Base-by-base conservation (phyloP, 139 green algal species). In the Pleodorina starrii region DNA sequence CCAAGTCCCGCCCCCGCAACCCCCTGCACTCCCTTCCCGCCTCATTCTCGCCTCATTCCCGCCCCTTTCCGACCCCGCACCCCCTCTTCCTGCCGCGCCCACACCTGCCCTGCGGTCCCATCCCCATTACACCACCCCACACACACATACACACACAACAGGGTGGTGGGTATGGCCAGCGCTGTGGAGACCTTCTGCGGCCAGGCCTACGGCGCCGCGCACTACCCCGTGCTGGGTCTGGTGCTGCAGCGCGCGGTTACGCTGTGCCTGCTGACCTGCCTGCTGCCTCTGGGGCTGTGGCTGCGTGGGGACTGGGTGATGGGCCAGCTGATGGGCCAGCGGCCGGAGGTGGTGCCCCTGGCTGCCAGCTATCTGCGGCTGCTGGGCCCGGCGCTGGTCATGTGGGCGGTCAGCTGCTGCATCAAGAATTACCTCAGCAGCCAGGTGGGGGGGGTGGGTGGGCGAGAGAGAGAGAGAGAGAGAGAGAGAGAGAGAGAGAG, bases 131-230 rank as follows among this genome's bases (percentile, higher is more conserved):
- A n/a, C n/a, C n/a, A n/a, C n/a, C n/a, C n/a, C n/a, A n/a, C n/a
- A n/a, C n/a, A n/a, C n/a, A n/a, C n/a, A n/a, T n/a, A n/a, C n/a
- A n/a, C n/a, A 9, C 32, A 4, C 66, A 36, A 11, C 85, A 90
- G 85, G 1, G 73, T 84, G 25, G 46, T 84, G n/a, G 85, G 85
- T 27, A 66, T 90, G 85, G 72, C 54, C 38, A 85, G 54, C 43
- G 85, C 54, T 5, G 73, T 90, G 73, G 38, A 90, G 73, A 90
- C 85, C 9, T 90, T 90, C 42, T 84, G 72, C 54, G 85, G 85
- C 21, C 85, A 90, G 85, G 85, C 73, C 5, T 77, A 38, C 32
- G 85, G 85, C 72, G 85, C 85, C 2, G 32, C 25, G 12, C 73
- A 77, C 40, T 68, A 71, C 73, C 27, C 23, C 16, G 40, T 43